Evolutionary conservation across 257 asterid genomes (phyloP).

Genomic region (Paulownia fortunei): DNA sequence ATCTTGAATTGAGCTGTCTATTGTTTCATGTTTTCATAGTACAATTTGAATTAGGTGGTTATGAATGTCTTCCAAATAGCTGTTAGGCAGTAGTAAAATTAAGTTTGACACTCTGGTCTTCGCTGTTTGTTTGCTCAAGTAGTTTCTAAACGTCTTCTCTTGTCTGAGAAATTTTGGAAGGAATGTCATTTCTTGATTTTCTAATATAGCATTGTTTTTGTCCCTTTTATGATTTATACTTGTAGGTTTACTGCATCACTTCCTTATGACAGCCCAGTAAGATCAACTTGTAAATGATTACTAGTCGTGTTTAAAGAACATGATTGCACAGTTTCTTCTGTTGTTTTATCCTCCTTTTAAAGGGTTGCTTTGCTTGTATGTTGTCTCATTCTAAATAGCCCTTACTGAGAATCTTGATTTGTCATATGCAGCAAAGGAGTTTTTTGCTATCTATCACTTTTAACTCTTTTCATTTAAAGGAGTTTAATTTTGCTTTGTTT

Average conservation of each 20-base stretch:
- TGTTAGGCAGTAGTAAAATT: neutral
- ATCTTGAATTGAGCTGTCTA: constrained; percentile 15
- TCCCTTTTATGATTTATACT: constrained; percentile 9
- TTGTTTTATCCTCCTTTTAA: neutral
- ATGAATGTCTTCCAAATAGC: neutral
- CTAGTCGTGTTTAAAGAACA: neutral
- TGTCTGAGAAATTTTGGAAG: constrained; percentile 19
- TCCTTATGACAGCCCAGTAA: constrained; percentile 6
- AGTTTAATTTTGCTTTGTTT: constrained; percentile 15
- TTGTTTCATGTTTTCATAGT: neutral
- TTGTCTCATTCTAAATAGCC: constrained; percentile 12
- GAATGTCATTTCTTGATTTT: constrained; percentile 3
- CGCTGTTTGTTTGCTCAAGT: constrained; percentile 28
- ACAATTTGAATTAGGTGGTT: constrained; percentile 1
- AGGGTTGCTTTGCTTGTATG: neutral
- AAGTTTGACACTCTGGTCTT: no score
- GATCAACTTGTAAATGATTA: constrained; percentile 19
- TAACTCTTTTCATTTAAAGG: constrained; percentile 16
- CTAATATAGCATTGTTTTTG: neutral
- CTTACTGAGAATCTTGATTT: constrained; percentile 3
- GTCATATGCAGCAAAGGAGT: neutral
- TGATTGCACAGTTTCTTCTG: neutral
- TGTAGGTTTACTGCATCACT: constrained; percentile 19
- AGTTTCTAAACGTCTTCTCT: neutral
- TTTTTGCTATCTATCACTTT: constrained; percentile 7